These are phyloP conservation scores for Zygoascus sp. DNA, from an alignment of 1,139 yeast genomes.

Conservation along the genomic window DNA sequence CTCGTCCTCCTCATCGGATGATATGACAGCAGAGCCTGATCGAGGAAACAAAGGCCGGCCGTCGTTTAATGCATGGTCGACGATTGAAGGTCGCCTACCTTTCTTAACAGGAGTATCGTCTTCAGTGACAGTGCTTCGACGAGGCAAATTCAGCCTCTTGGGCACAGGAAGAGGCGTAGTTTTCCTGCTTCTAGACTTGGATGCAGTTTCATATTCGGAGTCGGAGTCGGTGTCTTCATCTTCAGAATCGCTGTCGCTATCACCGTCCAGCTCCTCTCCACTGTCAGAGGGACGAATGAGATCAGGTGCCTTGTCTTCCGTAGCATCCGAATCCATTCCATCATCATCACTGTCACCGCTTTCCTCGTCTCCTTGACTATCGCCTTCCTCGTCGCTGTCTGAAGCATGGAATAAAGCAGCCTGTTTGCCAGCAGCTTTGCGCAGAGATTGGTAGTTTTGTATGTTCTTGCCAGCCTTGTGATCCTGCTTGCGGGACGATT, in stretches of 20 bases:
- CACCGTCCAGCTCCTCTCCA: conserved; percentile 17
- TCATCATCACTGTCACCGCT: conserved; percentile 20
- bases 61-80: conserved; percentile 18
- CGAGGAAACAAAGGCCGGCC: conserved; percentile 10
- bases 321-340: conserved; percentile 19
- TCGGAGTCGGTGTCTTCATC: conserved; percentile 9
- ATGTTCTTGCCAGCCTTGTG: conserved; percentile 3
- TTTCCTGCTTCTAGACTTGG: conserved; percentile 7
- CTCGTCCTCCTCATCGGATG: conserved; percentile 11
- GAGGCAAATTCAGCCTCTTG: conserved; percentile 4
- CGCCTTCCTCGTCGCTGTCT: conserved; percentile 16
- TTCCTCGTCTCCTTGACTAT: conserved; percentile 17
- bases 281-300: conserved; percentile 12
- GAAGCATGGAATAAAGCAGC: conserved; percentile 5
- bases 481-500: conserved; percentile 5
- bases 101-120: conserved; percentile 3
- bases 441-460: neutral
- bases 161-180: conserved; percentile 7
- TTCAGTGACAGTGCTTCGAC: neutral
- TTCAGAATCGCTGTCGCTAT: conserved; percentile 10
- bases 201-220: conserved; percentile 2
- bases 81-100: conserved; percentile 9
- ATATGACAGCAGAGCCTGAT: conserved; percentile 10
- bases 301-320: conserved; percentile 13
- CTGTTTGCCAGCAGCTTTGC: conserved; percentile 18